phyloP scores from a whole-genome alignment of 306 rosid species.

The Gleditsia sinensis region DNA sequence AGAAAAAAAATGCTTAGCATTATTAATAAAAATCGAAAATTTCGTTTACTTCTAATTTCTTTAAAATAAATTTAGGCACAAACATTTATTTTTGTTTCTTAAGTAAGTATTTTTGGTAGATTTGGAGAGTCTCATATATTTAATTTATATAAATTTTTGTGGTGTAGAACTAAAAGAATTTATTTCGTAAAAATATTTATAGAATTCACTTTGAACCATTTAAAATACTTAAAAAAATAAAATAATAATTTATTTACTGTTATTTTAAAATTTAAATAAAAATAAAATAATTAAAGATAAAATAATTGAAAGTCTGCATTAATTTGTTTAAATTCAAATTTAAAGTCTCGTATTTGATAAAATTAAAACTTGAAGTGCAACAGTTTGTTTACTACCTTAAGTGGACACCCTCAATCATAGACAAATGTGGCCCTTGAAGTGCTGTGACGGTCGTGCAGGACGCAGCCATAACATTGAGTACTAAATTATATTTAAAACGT shows the following conservation, averaged over 20 bases:
- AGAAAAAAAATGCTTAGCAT: constrained; percentile 33
- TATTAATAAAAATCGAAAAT: neutral
- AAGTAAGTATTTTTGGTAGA: neutral
- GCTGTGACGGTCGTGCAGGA: constrained; percentile 6
- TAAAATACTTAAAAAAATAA: no score
- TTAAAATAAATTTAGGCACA: neutral
- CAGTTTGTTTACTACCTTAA: constrained; percentile 13
- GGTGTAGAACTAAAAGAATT: no score
- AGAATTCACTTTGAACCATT: no score
- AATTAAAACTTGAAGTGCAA: neutral
- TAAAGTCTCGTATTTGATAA: no score
- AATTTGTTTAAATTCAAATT: no score
- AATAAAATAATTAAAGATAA: no score
- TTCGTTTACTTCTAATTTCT: neutral
- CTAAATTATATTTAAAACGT: no score
- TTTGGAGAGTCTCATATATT: neutral
- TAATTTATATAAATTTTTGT: no score
- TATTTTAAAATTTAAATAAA: no score
- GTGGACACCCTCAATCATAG: constrained; percentile 6
- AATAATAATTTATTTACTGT: no score
- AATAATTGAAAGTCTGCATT: no score
- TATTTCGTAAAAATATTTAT: no score
- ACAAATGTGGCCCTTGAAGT: neutral
- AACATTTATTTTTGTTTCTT: neutral
- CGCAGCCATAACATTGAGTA: neutral